Percentiles rank a stretch among this genome's conserved stretches.
Evolutionary conservation across 2,329 filamentous ascomycete genomes (phyloP).

Genomic region (Hymenoscyphus occultus): DNA sequence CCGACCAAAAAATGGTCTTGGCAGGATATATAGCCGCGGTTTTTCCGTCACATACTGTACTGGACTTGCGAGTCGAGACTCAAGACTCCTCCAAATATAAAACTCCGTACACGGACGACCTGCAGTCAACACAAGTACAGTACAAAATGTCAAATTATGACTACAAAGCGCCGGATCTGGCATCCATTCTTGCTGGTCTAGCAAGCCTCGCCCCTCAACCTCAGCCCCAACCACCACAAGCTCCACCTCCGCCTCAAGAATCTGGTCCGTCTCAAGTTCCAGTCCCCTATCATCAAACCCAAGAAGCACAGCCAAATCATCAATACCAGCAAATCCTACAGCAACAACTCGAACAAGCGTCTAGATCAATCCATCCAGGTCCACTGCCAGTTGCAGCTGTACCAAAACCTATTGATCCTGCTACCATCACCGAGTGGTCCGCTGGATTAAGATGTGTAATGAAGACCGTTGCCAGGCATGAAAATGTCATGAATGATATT

Average conservation of each 20-base stretch:
- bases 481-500: slow-evolving; percentile 44
- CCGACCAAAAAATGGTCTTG: slow-evolving; percentile 8
- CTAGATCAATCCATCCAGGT: not conserved
- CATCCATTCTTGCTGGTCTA: slow-evolving; percentile 35
- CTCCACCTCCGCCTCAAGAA: slow-evolving; percentile 5
- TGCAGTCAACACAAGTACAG: not conserved
- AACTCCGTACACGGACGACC: too few species aligned
- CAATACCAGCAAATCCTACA: slow-evolving; percentile 14
- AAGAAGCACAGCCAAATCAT: slow-evolving; percentile 5
- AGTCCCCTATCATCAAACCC: slow-evolving; percentile 4
- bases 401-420: slow-evolving; percentile 38
- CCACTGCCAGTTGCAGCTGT: not conserved
- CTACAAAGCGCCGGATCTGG: slow-evolving; percentile 32
- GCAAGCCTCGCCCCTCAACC: slow-evolving; percentile 28
- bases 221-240: slow-evolving; percentile 11
- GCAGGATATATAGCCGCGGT: slow-evolving; percentile 12
- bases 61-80: not conserved
- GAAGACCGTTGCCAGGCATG: slow-evolving; percentile 45
- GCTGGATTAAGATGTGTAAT: slow-evolving; percentile 50
- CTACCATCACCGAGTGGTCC: slow-evolving; percentile 50
- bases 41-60: not conserved
- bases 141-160: slow-evolving; percentile 28
- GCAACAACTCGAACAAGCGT: slow-evolving; percentile 15
- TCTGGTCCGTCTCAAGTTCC: slow-evolving; percentile 9
- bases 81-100: not conserved